Base-by-base conservation (phyloP, 139 green algal genomes). In the Bryopsis sp. region DNA sequence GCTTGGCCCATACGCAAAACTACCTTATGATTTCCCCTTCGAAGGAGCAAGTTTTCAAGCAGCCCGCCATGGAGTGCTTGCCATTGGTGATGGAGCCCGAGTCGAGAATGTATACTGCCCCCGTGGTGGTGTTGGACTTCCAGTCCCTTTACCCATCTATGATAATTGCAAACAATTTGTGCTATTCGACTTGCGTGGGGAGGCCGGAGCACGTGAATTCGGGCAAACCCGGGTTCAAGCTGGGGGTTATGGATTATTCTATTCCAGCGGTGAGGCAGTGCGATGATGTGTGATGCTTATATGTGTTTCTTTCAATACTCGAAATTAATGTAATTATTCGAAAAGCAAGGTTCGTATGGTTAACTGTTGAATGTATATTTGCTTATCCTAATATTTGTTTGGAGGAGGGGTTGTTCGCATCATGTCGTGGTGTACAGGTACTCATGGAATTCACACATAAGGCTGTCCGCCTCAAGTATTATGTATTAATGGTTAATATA, bases 101-200 rank as follows among this genome's bases (percentile, higher is more conserved):
- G 76, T 86, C 70, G 29, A 65, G 82, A 29, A 68, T 97, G 34
- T 96, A 97, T 81, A 74, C 70, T 11, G 77, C 79, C 69, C 93
- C 93, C 1, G 81, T 93, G 8, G 73, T 96, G 22, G 93, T 99
- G 47, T 84, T 99, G 65, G 94, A 98, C 79, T 99, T 98, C 75
- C 92, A 97, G 81, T 91, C 80, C 5, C 90, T 99, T 11, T 98
- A 99, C 80, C 94, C 94, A 32, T 95, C 85, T 39, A 83, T 92
- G 60, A 80, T 98, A 68, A 99, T 99, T 64, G 93, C 93, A 2
- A 97, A 98, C 86, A 99, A 99, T 81, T 84, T 99, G 8, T 99
- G 93, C 87, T 99, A 88, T 85, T 86, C 75, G 36, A 97, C 93
- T 4, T 89, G 79, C n/a, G n/a, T n/a, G n/a, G n/a, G n/a, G n/a